Percentiles rank a stretch among this genome's conserved stretches.
Evolutionary conservation across 164 flowering plant species (phyloP).

Genomic region (Sedum album): DNA sequence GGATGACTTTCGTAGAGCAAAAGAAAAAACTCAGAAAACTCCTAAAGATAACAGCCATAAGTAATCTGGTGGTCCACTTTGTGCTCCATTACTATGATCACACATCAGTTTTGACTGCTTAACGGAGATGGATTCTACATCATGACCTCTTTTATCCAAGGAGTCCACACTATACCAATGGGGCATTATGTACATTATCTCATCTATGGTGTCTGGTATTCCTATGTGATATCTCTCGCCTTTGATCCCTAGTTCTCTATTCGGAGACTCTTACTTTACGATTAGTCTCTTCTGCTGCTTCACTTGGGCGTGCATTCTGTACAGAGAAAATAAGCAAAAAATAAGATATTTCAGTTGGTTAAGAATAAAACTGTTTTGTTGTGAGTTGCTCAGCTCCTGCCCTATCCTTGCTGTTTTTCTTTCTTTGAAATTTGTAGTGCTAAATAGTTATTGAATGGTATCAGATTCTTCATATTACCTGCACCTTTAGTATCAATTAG

Average conservation of each 20-base stretch:
- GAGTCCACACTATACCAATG: background rate
- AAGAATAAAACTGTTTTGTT: background rate
- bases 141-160: background rate
- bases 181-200: background rate
- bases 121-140: background rate
- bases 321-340: background rate
- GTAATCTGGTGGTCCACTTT: background rate
- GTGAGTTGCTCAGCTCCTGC: background rate
- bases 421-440: background rate
- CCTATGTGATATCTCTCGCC: background rate
- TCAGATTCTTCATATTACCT: background rate
- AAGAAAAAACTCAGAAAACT: slow-evolving; percentile 23
- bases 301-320: background rate
- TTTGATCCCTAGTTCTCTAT: background rate
- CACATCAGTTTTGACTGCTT: slow-evolving; percentile 12
- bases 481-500: background rate
- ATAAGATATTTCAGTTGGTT: background rate
- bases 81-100: background rate
- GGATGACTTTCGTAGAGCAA: slow-evolving; percentile 67
- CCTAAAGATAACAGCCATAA: slow-evolving; percentile 19
- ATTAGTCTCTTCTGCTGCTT: background rate
- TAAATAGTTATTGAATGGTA: background rate
- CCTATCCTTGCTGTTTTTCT: background rate
- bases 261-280: background rate
- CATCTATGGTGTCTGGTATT: background rate